Evolutionary conservation across 805 yeast species (phyloP).

Genomic region (Tetrapisispora namnaoensis): DNA sequence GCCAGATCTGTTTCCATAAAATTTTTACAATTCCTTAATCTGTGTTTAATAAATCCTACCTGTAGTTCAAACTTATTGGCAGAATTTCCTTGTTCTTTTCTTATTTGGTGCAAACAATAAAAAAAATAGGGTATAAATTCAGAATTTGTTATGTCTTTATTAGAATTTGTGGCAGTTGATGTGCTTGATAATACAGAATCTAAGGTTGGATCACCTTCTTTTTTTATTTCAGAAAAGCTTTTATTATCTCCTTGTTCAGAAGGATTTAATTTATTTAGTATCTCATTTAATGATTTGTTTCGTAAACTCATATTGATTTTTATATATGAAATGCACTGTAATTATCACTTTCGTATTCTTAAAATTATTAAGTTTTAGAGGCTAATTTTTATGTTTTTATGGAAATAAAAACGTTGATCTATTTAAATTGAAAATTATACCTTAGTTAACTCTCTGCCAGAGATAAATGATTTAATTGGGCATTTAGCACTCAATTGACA

Average conservation of each 20-base stretch:
- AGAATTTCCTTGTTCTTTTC: conserved; percentile 25
- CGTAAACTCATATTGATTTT: background rate
- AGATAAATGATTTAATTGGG: too few relatives aligned
- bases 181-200: background rate
- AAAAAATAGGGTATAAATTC: conserved; percentile 29
- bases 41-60: conserved; percentile 26
- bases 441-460: too few relatives aligned
- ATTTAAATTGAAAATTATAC: too few relatives aligned
- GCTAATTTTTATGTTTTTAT: too few relatives aligned
- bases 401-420: too few relatives aligned
- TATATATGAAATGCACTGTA: too few relatives aligned
- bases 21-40: conserved; percentile 23
- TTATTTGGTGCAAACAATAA: conserved; percentile 25
- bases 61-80: conserved; percentile 24
- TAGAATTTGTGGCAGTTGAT: background rate
- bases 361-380: too few relatives aligned
- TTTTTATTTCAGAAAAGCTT: background rate
- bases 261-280: background rate
- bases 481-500: too few relatives aligned
- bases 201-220: background rate
- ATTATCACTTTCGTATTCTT: too few relatives aligned
- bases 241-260: background rate
- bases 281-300: background rate
- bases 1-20: conserved; percentile 25
- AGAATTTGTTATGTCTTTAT: conserved; percentile 1